Conservation (phyloP, 768 basidiomycete genomes). For the Clitopilus hobsonii region DNA sequence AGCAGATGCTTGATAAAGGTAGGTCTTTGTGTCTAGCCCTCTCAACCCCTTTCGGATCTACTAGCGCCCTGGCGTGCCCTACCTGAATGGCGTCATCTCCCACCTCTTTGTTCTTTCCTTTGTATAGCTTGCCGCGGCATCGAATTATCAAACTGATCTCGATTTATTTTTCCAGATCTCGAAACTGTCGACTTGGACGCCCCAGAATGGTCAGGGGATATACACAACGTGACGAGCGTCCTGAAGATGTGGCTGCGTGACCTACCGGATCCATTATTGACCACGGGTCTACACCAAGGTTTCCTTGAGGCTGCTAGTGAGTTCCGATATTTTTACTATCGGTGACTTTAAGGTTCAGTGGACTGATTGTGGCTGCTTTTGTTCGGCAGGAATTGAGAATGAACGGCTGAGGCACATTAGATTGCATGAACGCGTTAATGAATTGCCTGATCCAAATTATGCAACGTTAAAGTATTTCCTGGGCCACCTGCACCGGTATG, state of each 20-base stretch:
- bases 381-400: conserved; percentile 74
- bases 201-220: conserved; percentile 87
- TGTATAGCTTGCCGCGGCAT: background rate
- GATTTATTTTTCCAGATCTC: conserved; percentile 45
- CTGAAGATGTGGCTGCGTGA: conserved; percentile 97
- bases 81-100: background rate
- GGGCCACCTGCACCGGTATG: conserved; percentile 87
- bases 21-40: background rate
- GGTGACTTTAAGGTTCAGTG: conserved; percentile 2
- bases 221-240: conserved; percentile 93
- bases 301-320: conserved; percentile 95
- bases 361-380: background rate
- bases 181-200: conserved; percentile 83
- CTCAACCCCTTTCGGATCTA: too few relatives aligned
- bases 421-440: conserved; percentile 95
- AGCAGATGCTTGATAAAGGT: conserved; percentile 86
- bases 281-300: conserved; percentile 75
- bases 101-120: background rate
- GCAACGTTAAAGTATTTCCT: conserved; percentile 94
- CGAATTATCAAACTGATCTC: background rate
- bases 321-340: conserved; percentile 21
- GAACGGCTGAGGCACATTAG: conserved; percentile 94
- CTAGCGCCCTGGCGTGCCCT: too few relatives aligned
- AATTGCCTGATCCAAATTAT: conserved; percentile 98
- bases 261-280: conserved; percentile 90